Conservation (phyloP, 2,329 filamentous ascomycete genomes). For the Fusarium vanettenii region DNA sequence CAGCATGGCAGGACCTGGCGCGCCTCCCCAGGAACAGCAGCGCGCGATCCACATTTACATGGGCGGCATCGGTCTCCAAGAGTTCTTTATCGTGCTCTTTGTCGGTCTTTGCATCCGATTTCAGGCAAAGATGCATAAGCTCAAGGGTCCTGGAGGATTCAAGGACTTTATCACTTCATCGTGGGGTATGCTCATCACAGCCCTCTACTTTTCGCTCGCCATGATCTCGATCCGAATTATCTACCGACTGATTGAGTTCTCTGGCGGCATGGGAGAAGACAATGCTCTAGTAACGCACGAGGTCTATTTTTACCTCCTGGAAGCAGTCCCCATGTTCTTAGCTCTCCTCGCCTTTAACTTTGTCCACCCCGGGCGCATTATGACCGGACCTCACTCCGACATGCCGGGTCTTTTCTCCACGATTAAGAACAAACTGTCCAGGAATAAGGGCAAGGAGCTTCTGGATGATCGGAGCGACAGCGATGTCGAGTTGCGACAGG, state of each 20-base stretch:
- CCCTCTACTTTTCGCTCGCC: slow-evolving; percentile 50
- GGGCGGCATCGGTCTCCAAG: slow-evolving; percentile 63
- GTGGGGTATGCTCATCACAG: slow-evolving; percentile 34
- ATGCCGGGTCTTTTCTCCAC: slow-evolving; percentile 32
- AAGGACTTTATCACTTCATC: neutral
- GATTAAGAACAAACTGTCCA: slow-evolving; percentile 11
- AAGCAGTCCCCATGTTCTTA: slow-evolving; percentile 56
- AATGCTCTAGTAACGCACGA: slow-evolving; percentile 49
- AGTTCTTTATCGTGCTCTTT: slow-evolving; percentile 63
- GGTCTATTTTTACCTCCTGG: slow-evolving; percentile 60
- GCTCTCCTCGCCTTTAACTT: slow-evolving; percentile 57
- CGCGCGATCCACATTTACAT: slow-evolving; percentile 60
- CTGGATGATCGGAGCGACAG: slow-evolving; percentile 28
- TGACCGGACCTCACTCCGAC: slow-evolving; percentile 25
- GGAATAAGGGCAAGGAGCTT: slow-evolving; percentile 15
- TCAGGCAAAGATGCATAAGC: slow-evolving; percentile 17
- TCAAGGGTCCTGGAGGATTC: neutral
- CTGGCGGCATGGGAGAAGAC: slow-evolving; percentile 49
- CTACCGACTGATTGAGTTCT: slow-evolving; percentile 65
- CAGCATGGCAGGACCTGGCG: slow-evolving; percentile 40
- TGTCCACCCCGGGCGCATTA: slow-evolving; percentile 51
- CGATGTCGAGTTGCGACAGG: slow-evolving; percentile 20
- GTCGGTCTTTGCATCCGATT: slow-evolving; percentile 47
- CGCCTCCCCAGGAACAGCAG: slow-evolving; percentile 42
- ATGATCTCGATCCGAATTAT: slow-evolving; percentile 61